Evolutionary conservation across 148 eudicot genomes (phyloP).

Genomic region (Cornus suecica): DNA sequence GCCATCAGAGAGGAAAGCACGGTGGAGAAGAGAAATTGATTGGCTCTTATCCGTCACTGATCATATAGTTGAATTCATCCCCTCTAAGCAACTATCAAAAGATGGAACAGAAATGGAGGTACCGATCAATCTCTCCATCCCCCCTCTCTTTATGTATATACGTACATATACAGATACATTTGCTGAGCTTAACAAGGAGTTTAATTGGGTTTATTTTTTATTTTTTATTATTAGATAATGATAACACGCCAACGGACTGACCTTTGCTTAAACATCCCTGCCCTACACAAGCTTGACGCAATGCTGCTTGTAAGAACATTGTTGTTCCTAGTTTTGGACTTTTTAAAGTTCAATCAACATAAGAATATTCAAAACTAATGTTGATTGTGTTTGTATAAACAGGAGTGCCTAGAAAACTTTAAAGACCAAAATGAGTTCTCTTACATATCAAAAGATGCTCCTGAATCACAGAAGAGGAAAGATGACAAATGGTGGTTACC

Average conservation of each 20-base stretch:
- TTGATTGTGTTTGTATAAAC: conserved; percentile 8
- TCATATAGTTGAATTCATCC: conserved; percentile 71
- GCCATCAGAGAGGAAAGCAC: conserved; percentile 50
- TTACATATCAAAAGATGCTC: conserved; percentile 53
- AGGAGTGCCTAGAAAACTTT: conserved; percentile 76
- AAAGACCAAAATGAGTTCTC: conserved; percentile 65
- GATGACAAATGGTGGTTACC: conserved; percentile 92
- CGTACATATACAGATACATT: too few species aligned
- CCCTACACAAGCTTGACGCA: conserved; percentile 67
- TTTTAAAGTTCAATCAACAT: too few species aligned
- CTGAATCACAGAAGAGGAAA: conserved; percentile 36
- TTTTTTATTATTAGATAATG: conserved; percentile 61
- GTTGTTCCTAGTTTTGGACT: neutral
- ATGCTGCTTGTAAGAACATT: conserved; percentile 64
- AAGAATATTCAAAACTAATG: neutral
- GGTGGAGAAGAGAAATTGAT: conserved; percentile 77
- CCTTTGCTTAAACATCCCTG: conserved; percentile 71
- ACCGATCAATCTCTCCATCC: conserved; percentile 1
- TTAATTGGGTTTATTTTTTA: too few species aligned
- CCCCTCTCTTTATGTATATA: neutral
- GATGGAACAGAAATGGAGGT: conserved; percentile 84
- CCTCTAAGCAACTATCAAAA: conserved; percentile 52
- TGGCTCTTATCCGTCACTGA: conserved; percentile 84
- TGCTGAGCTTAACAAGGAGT: neutral
- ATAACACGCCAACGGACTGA: conserved; percentile 64